phyloP scores from a whole-genome alignment of 192 early-diverging fungal genomes.

The Backusella mclennaniae region DNA sequence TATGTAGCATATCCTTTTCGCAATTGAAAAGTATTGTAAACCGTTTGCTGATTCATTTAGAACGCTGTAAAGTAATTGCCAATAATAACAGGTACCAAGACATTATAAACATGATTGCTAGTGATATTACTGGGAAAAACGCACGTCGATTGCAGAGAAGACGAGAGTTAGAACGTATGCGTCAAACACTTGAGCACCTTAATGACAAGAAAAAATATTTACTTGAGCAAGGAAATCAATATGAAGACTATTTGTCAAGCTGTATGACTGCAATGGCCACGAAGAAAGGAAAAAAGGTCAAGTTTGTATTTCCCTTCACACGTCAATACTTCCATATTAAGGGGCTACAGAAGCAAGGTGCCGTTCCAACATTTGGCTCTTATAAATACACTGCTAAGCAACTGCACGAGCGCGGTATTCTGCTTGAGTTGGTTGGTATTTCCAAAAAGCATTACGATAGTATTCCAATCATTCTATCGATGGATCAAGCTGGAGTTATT shows the following conservation, averaged over 20 bases:
- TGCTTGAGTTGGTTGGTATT: slow-evolving; percentile 82
- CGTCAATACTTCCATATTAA: slow-evolving; percentile 94
- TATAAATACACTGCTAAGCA: slow-evolving; percentile 97
- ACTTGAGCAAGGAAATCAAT: slow-evolving; percentile 82
- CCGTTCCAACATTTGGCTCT: slow-evolving; percentile 94
- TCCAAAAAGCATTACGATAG: slow-evolving; percentile 82
- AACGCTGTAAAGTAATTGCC: slow-evolving; percentile 67
- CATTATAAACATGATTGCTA: slow-evolving; percentile 90
- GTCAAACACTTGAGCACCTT: slow-evolving; percentile 78
- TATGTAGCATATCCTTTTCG: slow-evolving; percentile 55
- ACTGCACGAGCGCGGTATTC: slow-evolving; percentile 89
- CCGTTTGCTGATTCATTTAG: slow-evolving; percentile 81
- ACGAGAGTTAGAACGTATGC: slow-evolving; percentile 70
- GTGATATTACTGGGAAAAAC: slow-evolving; percentile 92
- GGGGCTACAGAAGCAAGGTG: slow-evolving; percentile 81
- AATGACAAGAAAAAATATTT: slow-evolving; percentile 83
- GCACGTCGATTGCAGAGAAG: slow-evolving; percentile 74
- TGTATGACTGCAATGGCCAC: slow-evolving; percentile 88
- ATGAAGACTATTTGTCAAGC: slow-evolving; percentile 87
- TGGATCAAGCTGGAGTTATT: slow-evolving; percentile 90
- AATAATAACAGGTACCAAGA: slow-evolving; percentile 84
- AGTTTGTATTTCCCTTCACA: slow-evolving; percentile 85
- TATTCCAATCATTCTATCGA: slow-evolving; percentile 90
- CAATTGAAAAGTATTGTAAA: slow-evolving; percentile 82
- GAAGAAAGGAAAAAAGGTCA: slow-evolving; percentile 61